These are phyloP conservation scores for Solanum tacnaense DNA, from an alignment of 257 asterid genomes.

Conservation along the genomic window DNA sequence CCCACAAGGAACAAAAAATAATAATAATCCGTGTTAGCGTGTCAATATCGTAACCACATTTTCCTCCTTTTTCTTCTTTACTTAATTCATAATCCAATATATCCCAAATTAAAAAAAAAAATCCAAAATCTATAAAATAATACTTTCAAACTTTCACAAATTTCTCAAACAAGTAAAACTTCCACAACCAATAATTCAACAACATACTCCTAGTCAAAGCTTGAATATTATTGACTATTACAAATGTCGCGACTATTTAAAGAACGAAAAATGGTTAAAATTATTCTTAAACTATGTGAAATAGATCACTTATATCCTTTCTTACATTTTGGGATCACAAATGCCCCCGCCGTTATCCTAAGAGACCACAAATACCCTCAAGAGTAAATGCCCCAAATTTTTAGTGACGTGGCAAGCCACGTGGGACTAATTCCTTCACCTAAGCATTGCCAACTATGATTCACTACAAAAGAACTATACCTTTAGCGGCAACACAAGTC, in stretches of 20 bases:
- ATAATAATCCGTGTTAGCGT: neutral
- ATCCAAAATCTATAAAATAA: neutral
- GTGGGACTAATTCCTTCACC: no score
- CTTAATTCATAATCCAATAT: neutral
- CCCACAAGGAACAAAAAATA: neutral
- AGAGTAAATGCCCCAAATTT: no score
- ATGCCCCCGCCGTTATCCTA: no score
- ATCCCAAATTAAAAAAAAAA: no score
- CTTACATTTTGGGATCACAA: no score
- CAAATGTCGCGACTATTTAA: neutral
- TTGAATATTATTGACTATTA: neutral
- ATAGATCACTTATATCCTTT: no score
- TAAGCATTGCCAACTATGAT: no score
- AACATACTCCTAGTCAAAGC: neutral
- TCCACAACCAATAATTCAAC: neutral
- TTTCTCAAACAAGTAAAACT: neutral
- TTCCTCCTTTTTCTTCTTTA: neutral
- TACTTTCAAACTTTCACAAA: neutral
- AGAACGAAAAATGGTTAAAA: neutral
- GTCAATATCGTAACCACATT: neutral
- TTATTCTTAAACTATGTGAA: no score
- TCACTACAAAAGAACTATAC: no score
- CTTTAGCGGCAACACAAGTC: no score
- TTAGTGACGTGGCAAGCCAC: no score
- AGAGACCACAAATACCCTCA: no score